phyloP scores from a whole-genome alignment of 1,284 basidiomycete species.

The Ustilago trichophora region DNA sequence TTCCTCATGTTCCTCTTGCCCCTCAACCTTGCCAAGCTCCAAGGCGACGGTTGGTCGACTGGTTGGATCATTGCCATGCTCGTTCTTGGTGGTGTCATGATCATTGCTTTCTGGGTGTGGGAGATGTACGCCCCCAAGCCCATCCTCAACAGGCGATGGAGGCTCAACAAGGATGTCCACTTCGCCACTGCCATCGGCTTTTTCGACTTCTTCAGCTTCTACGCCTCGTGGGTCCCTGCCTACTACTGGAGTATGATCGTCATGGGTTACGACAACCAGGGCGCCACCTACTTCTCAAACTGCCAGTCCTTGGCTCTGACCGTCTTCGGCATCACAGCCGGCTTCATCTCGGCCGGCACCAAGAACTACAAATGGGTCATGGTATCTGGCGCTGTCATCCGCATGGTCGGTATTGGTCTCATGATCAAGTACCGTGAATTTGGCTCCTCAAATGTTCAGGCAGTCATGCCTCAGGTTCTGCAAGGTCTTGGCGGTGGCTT shows the following conservation, averaged over 20 bases:
- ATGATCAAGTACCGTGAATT: conserved; percentile 61
- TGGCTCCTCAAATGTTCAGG: conserved; percentile 55
- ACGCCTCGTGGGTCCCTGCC: conserved; percentile 54
- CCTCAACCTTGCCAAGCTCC: conserved; percentile 48
- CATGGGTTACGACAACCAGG: conserved; percentile 29
- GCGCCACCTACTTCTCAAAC: conserved; percentile 60
- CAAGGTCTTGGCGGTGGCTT: conserved; percentile 65
- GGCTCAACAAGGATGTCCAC: conserved; percentile 62
- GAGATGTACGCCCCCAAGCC: conserved; percentile 58
- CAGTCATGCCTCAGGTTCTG: conserved; percentile 62
- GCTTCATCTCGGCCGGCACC: conserved; percentile 52
- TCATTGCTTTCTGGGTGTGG: conserved; percentile 52
- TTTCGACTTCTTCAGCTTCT: conserved; percentile 64
- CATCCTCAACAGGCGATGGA: conserved; percentile 56
- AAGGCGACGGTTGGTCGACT: conserved; percentile 49
- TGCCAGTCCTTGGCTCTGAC: conserved; percentile 58
- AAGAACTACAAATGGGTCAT: conserved; percentile 63
- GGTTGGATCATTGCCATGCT: conserved; percentile 63
- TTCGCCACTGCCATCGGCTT: conserved; percentile 59
- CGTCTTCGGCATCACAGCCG: conserved; percentile 62
- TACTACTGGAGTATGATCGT: conserved; percentile 50
- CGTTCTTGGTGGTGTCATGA: conserved; percentile 52
- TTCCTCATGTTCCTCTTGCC: conserved; percentile 61
- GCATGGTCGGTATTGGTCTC: conserved; percentile 61
- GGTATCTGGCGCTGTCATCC: conserved; percentile 52